Evolutionary conservation across 2,329 filamentous ascomycete species (phyloP).

Genomic region (Bipolaris cookei): DNA sequence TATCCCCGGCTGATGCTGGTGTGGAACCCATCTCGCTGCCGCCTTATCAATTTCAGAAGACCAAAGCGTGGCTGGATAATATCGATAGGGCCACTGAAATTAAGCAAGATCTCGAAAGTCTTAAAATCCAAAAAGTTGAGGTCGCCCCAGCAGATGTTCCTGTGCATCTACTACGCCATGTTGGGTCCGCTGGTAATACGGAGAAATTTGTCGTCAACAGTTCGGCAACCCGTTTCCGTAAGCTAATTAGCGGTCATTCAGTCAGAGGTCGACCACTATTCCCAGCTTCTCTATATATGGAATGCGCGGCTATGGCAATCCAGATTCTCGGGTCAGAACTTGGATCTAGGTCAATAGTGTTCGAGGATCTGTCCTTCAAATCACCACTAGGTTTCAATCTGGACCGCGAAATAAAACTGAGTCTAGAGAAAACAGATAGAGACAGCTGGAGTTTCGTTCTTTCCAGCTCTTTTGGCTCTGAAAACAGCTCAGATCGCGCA

Average conservation of each 20-base stretch:
- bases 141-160: background rate
- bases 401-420: conserved; percentile 9
- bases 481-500: conserved; percentile 1
- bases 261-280: conserved; percentile 23
- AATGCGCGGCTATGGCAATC: conserved; percentile 23
- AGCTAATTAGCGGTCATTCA: conserved; percentile 24
- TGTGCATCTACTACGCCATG: conserved; percentile 6
- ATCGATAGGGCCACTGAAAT: conserved; percentile 9
- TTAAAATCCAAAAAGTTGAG: conserved; percentile 2
- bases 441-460: conserved; percentile 9
- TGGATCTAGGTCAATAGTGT: conserved; percentile 6
- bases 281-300: conserved; percentile 31
- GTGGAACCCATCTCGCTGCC: conserved; percentile 32
- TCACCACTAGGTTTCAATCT: conserved; percentile 15
- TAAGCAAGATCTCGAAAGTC: background rate
- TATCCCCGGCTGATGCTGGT: conserved; percentile 38
- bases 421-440: background rate
- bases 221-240: conserved; percentile 15
- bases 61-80: conserved; percentile 30
- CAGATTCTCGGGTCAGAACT: conserved; percentile 7
- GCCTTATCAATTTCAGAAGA: conserved; percentile 36
- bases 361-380: conserved; percentile 18
- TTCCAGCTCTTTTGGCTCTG: conserved; percentile 7
- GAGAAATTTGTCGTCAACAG: conserved; percentile 18
- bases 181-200: background rate